Percentiles rank a stretch among this genome's conserved stretches.
phyloP scores from a whole-genome alignment of 2,329 filamentous ascomycete genomes.

The Neophaeococcomyces mojaviensis region DNA sequence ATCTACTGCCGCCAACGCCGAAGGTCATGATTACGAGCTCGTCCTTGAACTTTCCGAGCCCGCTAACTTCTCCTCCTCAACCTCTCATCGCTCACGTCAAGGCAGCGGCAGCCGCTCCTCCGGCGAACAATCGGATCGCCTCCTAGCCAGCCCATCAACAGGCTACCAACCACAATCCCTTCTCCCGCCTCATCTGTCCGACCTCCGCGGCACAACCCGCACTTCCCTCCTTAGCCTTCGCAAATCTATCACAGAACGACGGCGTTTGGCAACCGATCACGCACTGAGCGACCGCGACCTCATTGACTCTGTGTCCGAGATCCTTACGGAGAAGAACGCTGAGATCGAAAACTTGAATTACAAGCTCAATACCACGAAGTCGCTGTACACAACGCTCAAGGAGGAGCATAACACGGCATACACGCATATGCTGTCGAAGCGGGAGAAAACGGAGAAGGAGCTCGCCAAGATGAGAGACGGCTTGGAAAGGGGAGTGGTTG shows the following conservation, averaged over 20 bases:
- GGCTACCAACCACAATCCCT: conserved; percentile 88
- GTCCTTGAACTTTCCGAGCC: conserved; percentile 62
- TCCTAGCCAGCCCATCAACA: conserved; percentile 65
- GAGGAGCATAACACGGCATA: conserved; percentile 83
- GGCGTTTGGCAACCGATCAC: conserved; percentile 71
- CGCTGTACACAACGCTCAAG: conserved; percentile 79
- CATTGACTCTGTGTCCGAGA: conserved; percentile 89
- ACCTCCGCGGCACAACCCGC: conserved; percentile 76
- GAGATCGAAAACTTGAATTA: conserved; percentile 91
- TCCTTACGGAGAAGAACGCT: conserved; percentile 87
- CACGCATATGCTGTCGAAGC: conserved; percentile 80
- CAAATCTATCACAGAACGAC: conserved; percentile 86
- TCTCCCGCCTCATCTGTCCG: conserved; percentile 57
- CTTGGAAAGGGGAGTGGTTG: conserved; percentile 27
- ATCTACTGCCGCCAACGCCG: conserved; percentile 72
- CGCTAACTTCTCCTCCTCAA: conserved; percentile 66
- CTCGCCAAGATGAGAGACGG: conserved; percentile 47
- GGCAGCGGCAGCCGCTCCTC: conserved; percentile 33
- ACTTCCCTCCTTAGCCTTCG: conserved; percentile 68
- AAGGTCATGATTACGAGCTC: conserved; percentile 78
- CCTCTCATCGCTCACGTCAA: conserved; percentile 32
- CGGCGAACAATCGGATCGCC: conserved; percentile 56
- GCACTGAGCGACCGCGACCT: conserved; percentile 94
- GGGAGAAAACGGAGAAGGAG: conserved; percentile 98
- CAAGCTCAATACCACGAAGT: conserved; percentile 75